Conservation (phyloP, 78 protist species). For the Isochrysis galbana region DNA sequence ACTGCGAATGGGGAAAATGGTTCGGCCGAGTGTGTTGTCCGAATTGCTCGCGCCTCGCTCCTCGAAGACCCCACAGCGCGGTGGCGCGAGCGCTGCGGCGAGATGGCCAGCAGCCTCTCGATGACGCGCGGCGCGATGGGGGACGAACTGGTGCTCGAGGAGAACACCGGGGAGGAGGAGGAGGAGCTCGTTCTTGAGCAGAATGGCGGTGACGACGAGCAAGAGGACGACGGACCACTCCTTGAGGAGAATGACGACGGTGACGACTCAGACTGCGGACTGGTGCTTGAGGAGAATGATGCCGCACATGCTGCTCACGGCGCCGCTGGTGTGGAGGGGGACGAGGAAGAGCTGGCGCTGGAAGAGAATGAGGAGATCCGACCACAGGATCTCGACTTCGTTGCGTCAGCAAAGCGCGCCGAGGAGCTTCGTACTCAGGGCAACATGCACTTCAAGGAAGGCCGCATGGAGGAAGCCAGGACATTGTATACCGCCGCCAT, state of each 20-base stretch:
- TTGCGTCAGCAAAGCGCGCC: not conserved
- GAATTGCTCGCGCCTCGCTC: too few relatives aligned
- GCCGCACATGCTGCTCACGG: not conserved
- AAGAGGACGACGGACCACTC: not conserved
- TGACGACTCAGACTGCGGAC: not conserved
- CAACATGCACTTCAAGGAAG: not conserved
- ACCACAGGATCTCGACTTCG: not conserved
- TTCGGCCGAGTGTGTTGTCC: too few relatives aligned
- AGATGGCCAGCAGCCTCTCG: too few relatives aligned
- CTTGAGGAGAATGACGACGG: not conserved
- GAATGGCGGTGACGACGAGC: not conserved
- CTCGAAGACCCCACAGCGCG: too few relatives aligned
- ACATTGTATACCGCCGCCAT: not conserved
- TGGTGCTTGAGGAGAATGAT: not conserved
- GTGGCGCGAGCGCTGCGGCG: too few relatives aligned
- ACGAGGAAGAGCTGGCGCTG: not conserved
- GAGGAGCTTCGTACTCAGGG: not conserved
- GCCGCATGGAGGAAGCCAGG: not conserved
- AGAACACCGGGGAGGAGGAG: too few relatives aligned
- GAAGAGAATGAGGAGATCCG: not conserved
- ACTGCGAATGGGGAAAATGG: too few relatives aligned
- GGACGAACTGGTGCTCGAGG: too few relatives aligned
- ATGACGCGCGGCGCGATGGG: too few relatives aligned
- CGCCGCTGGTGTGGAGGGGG: not conserved
- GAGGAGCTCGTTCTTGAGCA: not conserved